phyloP scores from a whole-genome alignment of 2,329 filamentous ascomycete genomes.

The Ophiostoma sp. region DNA sequence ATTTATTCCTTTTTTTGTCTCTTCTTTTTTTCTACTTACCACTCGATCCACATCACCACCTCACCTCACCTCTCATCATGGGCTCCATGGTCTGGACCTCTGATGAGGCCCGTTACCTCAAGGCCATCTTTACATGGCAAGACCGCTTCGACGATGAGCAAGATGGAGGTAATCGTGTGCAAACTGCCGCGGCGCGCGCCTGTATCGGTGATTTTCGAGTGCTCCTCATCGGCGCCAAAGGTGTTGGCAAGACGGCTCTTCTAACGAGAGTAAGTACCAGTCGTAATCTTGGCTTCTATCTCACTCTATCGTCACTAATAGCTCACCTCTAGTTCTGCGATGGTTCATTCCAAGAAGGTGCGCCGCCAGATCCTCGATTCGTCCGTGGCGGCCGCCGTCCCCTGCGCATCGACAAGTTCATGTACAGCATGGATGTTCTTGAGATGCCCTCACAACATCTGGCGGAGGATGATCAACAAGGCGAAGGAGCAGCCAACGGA shows the following conservation, averaged over 20 bases:
- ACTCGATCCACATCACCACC: neutral
- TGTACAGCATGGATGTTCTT: constrained; percentile 41
- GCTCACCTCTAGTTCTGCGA: constrained; percentile 37
- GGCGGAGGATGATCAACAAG: constrained; percentile 30
- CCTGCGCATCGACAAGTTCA: constrained; percentile 37
- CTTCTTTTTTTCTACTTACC: neutral
- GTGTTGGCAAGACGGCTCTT: constrained; percentile 46
- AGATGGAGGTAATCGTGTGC: neutral
- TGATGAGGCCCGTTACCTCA: constrained; percentile 45
- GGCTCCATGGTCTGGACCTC: constrained; percentile 42
- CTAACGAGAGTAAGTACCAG: constrained; percentile 38
- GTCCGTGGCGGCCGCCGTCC: constrained; percentile 39
- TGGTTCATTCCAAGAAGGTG: constrained; percentile 34
- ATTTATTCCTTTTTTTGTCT: neutral
- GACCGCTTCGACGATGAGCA: constrained; percentile 35
- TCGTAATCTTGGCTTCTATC: neutral
- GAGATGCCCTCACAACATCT: constrained; percentile 41
- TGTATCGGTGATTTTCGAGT: constrained; percentile 42
- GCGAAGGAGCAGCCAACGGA: neutral
- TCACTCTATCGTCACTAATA: neutral
- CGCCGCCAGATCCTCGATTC: constrained; percentile 33
- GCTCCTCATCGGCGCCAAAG: constrained; percentile 42
- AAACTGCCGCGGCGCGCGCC: constrained; percentile 28
- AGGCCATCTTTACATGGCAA: constrained; percentile 44
- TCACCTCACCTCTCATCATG: constrained; percentile 25